Evolutionary conservation across 106 monocot species (phyloP).

Genomic region (Acorus calamus): DNA sequence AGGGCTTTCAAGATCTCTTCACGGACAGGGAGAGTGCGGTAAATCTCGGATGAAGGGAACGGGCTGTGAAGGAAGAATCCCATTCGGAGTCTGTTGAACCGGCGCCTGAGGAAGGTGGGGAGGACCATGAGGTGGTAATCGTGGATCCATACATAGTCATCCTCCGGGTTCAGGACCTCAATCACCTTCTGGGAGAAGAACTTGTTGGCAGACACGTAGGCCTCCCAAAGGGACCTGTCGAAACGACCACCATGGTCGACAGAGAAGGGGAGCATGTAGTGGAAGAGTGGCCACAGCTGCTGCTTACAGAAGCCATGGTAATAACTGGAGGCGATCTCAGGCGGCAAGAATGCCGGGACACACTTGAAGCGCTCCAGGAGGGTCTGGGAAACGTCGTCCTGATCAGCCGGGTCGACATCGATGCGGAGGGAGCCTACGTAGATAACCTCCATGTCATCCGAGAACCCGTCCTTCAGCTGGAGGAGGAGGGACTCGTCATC

Average conservation of each 20-base stretch:
- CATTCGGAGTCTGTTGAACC: slow-evolving; percentile 42
- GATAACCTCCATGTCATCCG: slow-evolving; percentile 27
- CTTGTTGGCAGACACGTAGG: slow-evolving; percentile 62
- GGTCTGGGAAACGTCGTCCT: slow-evolving; percentile 59
- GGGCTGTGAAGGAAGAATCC: slow-evolving; percentile 85
- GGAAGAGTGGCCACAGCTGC: slow-evolving; percentile 87
- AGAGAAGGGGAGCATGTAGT: slow-evolving; percentile 72
- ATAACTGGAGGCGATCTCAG: slow-evolving; percentile 29
- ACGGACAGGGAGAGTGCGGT: slow-evolving; percentile 59
- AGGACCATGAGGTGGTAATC: slow-evolving; percentile 89
- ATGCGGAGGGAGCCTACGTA: slow-evolving; percentile 52
- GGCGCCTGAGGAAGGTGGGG: slow-evolving; percentile 59
- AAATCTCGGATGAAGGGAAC: slow-evolving; percentile 84
- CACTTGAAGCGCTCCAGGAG: slow-evolving; percentile 60
- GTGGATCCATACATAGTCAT: slow-evolving; percentile 83
- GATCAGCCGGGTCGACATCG: slow-evolving; percentile 43
- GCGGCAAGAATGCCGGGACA: slow-evolving; percentile 56
- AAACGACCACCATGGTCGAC: slow-evolving; percentile 27
- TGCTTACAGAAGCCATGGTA: slow-evolving; percentile 89
- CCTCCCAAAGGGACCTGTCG: slow-evolving; percentile 39
- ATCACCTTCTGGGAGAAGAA: slow-evolving; percentile 62
- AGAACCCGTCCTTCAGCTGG: slow-evolving; percentile 28
- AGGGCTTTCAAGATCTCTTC: slow-evolving; percentile 62
- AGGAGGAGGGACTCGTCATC: slow-evolving; percentile 32
- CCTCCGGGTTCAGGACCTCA: slow-evolving; percentile 60